These are phyloP conservation scores for Cryptococcus floricola DNA, from an alignment of 1,284 basidiomycete genomes.

Conservation along the genomic window DNA sequence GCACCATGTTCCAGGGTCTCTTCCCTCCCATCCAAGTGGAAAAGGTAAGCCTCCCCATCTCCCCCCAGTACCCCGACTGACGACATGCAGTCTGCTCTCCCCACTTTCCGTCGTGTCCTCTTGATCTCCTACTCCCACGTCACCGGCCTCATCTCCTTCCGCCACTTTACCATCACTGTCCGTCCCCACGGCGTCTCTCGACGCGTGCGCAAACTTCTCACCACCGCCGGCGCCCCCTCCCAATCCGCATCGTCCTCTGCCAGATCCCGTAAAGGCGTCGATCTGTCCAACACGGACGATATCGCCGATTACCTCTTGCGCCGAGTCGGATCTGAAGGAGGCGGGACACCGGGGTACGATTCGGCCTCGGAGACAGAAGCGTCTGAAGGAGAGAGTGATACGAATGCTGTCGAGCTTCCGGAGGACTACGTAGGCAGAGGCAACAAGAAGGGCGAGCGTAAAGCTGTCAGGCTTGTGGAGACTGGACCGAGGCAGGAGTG, in stretches of 20 bases:
- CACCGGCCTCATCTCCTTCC: constrained; percentile 81
- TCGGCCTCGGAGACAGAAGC: constrained; percentile 60
- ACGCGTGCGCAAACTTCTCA: constrained; percentile 81
- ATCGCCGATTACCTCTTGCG: constrained; percentile 92
- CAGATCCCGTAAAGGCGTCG: constrained; percentile 51
- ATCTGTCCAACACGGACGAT: constrained; percentile 85
- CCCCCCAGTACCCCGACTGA: neutral
- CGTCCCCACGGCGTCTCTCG: constrained; percentile 91
- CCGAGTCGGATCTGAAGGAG: constrained; percentile 61
- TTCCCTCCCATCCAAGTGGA: constrained; percentile 55
- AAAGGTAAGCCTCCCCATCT: constrained; percentile 45
- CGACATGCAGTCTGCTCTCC: constrained; percentile 66
- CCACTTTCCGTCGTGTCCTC: constrained; percentile 83
- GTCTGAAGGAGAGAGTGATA: constrained; percentile 74
- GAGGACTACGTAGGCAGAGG: constrained; percentile 93
- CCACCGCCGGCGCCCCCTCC: constrained; percentile 38
- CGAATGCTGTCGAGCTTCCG: constrained; percentile 67
- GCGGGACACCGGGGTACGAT: constrained; percentile 64
- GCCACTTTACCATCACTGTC: constrained; percentile 93
- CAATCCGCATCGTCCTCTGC: constrained; percentile 25
- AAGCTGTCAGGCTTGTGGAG: constrained; percentile 88
- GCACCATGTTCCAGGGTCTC: constrained; percentile 55
- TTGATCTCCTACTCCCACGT: constrained; percentile 87
- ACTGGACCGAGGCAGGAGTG: constrained; percentile 94
- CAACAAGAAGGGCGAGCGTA: constrained; percentile 82